These are phyloP conservation scores for Hypoxylon sp. DNA, from an alignment of 2,329 filamentous ascomycete genomes.

Conservation along the genomic window DNA sequence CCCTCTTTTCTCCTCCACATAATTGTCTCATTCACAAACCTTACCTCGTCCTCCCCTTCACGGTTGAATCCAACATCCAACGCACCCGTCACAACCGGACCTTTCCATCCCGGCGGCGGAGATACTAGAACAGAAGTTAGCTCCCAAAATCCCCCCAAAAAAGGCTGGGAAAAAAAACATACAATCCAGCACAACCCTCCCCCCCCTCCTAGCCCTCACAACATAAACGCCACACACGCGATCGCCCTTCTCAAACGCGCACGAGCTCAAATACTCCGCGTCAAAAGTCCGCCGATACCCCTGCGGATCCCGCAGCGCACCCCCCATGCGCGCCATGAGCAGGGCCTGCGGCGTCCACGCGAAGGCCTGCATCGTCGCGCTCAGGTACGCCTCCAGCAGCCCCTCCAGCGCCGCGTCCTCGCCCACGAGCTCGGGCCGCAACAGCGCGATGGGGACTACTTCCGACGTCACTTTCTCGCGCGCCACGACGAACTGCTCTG, in stretches of 20 bases:
- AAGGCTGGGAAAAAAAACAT: neutral
- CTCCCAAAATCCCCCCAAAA: neutral
- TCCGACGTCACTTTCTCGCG: slow-evolving; percentile 45
- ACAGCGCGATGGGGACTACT: slow-evolving; percentile 18
- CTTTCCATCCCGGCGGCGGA: slow-evolving; percentile 47
- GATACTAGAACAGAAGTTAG: slow-evolving; percentile 13
- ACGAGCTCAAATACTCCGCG: slow-evolving; percentile 16
- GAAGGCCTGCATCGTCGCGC: slow-evolving; percentile 46
- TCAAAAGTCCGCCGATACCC: slow-evolving; percentile 25
- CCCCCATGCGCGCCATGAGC: slow-evolving; percentile 43
- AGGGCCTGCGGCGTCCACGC: slow-evolving; percentile 48
- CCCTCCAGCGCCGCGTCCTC: neutral
- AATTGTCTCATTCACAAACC: slow-evolving; percentile 58
- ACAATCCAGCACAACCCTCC: slow-evolving; percentile 39
- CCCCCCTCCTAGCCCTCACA: slow-evolving; percentile 28
- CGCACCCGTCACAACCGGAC: slow-evolving; percentile 41
- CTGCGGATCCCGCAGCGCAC: slow-evolving; percentile 37
- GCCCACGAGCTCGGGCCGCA: slow-evolving; percentile 23
- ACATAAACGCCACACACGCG: slow-evolving; percentile 51
- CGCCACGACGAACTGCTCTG: slow-evolving; percentile 37
- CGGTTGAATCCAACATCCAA: slow-evolving; percentile 51
- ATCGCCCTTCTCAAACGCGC: slow-evolving; percentile 43
- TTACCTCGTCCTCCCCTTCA: slow-evolving; percentile 54
- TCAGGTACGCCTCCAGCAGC: slow-evolving; percentile 45
- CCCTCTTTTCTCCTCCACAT: slow-evolving; percentile 55